Conservation (phyloP, 2,329 filamentous ascomycete genomes). For the Hypoxylon sp. region DNA sequence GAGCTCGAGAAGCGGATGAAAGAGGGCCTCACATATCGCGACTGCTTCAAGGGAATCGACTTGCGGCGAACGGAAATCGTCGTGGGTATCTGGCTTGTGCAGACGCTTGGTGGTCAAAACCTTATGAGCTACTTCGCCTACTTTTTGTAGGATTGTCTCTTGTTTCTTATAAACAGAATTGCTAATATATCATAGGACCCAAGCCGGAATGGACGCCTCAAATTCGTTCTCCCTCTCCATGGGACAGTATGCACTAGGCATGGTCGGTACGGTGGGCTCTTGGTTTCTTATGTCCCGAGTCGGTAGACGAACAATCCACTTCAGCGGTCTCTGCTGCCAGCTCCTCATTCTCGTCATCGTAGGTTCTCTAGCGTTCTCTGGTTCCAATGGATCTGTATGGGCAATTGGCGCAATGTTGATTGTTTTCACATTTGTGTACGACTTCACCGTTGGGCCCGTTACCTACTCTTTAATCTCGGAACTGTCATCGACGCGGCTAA, state of each 20-base stretch:
- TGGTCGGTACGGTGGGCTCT: slow-evolving; percentile 62
- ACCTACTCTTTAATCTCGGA: slow-evolving; percentile 66
- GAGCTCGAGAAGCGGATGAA: slow-evolving; percentile 59
- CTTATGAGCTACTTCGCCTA: slow-evolving; percentile 64
- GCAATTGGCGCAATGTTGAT: slow-evolving; percentile 62
- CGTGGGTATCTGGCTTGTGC: slow-evolving; percentile 61
- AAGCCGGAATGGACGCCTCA: slow-evolving; percentile 58
- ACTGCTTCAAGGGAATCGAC: slow-evolving; percentile 66
- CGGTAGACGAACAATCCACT: slow-evolving; percentile 63
- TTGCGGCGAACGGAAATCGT: slow-evolving; percentile 66
- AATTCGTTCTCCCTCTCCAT: slow-evolving; percentile 61
- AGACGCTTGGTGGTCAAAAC: slow-evolving; percentile 61
- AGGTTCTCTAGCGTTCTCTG: slow-evolving; percentile 55
- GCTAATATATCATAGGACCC: slow-evolving; percentile 47
- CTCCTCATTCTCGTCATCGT: slow-evolving; percentile 56
- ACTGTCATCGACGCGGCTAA: slow-evolving; percentile 64
- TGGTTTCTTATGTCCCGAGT: slow-evolving; percentile 63
- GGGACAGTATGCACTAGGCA: slow-evolving; percentile 62
- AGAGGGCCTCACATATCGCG: slow-evolving; percentile 58
- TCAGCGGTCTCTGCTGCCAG: slow-evolving; percentile 58
- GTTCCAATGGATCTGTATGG: slow-evolving; percentile 53
- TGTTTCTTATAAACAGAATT: slow-evolving; percentile 11
- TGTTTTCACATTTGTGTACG: slow-evolving; percentile 65
- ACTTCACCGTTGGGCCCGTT: slow-evolving; percentile 66
- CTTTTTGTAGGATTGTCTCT: slow-evolving; percentile 50